Conservation (phyloP, 2,329 filamentous ascomycete genomes). For the Juglanconis oblonga region DNA sequence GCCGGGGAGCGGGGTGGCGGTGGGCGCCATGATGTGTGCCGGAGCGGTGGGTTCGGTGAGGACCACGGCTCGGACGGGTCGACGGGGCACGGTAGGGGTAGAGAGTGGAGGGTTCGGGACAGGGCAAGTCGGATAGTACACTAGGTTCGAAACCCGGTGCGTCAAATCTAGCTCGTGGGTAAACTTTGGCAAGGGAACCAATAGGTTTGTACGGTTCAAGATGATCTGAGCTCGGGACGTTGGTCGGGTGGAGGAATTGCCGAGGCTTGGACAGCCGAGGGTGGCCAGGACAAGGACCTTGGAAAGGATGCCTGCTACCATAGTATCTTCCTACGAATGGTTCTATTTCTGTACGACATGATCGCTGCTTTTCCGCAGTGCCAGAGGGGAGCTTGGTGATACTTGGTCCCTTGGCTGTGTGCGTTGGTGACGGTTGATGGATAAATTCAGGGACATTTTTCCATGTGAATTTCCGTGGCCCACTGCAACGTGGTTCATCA, state of each 20-base stretch:
- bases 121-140: not conserved
- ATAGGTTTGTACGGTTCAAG: not conserved
- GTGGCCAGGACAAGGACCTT: not conserved
- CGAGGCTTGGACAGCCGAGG: not conserved
- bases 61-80: not conserved
- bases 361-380: not conserved
- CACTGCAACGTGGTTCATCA: not conserved
- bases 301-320: not conserved
- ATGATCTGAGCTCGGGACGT: not conserved
- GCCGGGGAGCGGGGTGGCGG: slow-evolving; percentile 2
- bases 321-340: not conserved
- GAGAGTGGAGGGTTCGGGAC: not conserved
- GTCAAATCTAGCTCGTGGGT: not conserved
- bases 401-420: not conserved
- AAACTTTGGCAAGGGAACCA: not conserved
- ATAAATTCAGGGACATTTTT: not conserved
- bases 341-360: not conserved
- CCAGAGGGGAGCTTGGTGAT: not conserved
- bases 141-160: not conserved
- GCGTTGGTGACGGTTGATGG: not conserved
- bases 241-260: slow-evolving; percentile 1
- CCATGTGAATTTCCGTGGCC: not conserved
- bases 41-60: not conserved
- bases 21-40: slow-evolving; percentile 3
- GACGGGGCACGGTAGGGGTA: not conserved